phyloP scores from a whole-genome alignment of 1,284 basidiomycete genomes.

The Wolfiporia cocos region DNA sequence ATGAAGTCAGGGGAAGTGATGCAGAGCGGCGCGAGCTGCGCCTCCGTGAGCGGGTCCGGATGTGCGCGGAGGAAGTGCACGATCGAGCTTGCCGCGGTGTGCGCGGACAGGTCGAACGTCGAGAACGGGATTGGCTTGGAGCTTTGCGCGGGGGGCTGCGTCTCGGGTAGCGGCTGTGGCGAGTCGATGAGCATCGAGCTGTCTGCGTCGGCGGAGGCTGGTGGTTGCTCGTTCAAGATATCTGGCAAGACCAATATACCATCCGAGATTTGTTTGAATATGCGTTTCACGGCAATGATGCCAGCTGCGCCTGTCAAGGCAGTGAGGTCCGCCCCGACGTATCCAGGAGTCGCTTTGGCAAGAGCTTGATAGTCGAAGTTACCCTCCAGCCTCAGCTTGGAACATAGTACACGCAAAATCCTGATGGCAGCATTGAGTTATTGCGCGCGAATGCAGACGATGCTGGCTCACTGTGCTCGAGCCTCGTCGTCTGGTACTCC shows the following conservation, averaged over 20 bases:
- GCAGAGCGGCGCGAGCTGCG: constrained; percentile 75
- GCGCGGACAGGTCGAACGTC: constrained; percentile 28
- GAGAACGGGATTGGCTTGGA: constrained; percentile 36
- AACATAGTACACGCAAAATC: constrained; percentile 76
- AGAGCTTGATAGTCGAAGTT: constrained; percentile 80
- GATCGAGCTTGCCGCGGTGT: constrained; percentile 65
- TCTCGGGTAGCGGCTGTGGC: constrained; percentile 4
- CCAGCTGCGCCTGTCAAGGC: constrained; percentile 92
- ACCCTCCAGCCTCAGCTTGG: constrained; percentile 71
- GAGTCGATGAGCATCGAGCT: constrained; percentile 48
- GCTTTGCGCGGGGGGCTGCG: constrained; percentile 11
- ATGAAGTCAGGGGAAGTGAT: constrained; percentile 81
- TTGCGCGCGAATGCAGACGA: no score
- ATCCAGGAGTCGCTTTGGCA: constrained; percentile 93
- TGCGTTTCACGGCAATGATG: constrained; percentile 93
- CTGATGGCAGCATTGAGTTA: constrained; percentile 30
- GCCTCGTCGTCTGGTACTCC: constrained; percentile 92
- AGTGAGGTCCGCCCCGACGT: constrained; percentile 92
- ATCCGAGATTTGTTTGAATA: constrained; percentile 83
- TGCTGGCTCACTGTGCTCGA: constrained; percentile 82
- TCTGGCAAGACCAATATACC: constrained; percentile 54
- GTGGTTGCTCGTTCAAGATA: constrained; percentile 7
- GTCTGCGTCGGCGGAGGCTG: constrained; percentile 23
- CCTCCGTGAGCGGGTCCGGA: constrained; percentile 70
- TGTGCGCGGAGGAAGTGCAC: constrained; percentile 86